A percentile compares a stretch with the other conserved stretches of the same genome.
Evolutionary conservation across 2,329 filamentous ascomycete species (phyloP).

Genomic region (Fusarium sp.): DNA sequence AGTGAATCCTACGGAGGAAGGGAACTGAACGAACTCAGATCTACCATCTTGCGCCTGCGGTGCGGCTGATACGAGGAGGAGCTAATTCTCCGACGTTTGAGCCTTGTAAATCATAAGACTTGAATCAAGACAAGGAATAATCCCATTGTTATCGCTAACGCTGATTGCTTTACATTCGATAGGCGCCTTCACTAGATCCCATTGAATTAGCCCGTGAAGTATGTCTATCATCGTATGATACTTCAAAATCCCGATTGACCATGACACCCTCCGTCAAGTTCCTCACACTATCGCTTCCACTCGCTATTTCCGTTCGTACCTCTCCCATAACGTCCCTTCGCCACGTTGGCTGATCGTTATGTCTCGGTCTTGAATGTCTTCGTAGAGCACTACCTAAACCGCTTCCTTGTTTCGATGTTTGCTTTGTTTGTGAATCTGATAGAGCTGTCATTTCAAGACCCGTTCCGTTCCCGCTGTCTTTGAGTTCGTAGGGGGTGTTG

Average conservation of each 20-base stretch:
- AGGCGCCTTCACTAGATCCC: slow-evolving; percentile 28
- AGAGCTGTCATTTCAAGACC: slow-evolving; percentile 30
- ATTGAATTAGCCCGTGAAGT: slow-evolving; percentile 22
- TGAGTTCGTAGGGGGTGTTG: slow-evolving; percentile 32
- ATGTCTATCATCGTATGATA: slow-evolving; percentile 33
- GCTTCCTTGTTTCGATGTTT: slow-evolving; percentile 9
- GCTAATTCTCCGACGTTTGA: not conserved
- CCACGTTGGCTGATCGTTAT: slow-evolving; percentile 14
- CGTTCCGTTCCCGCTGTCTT: slow-evolving; percentile 26
- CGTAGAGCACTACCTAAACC: not conserved
- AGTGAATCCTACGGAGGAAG: not conserved
- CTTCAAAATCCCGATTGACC: slow-evolving; percentile 35
- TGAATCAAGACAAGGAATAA: not conserved
- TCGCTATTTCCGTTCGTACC: slow-evolving; percentile 1
- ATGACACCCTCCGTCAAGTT: slow-evolving; percentile 37
- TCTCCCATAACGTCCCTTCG: slow-evolving; percentile 13
- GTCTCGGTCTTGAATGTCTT: not conserved
- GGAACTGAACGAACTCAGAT: not conserved
- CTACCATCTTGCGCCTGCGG: not conserved
- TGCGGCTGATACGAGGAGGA: not conserved
- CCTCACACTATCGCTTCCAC: slow-evolving; percentile 34
- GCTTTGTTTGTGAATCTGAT: slow-evolving; percentile 1
- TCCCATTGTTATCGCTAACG: not conserved
- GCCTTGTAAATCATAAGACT: not conserved
- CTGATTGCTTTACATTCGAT: slow-evolving; percentile 7